Conservation (phyloP, 164 flowering plant species). For the Liriodendron chinense region DNA sequence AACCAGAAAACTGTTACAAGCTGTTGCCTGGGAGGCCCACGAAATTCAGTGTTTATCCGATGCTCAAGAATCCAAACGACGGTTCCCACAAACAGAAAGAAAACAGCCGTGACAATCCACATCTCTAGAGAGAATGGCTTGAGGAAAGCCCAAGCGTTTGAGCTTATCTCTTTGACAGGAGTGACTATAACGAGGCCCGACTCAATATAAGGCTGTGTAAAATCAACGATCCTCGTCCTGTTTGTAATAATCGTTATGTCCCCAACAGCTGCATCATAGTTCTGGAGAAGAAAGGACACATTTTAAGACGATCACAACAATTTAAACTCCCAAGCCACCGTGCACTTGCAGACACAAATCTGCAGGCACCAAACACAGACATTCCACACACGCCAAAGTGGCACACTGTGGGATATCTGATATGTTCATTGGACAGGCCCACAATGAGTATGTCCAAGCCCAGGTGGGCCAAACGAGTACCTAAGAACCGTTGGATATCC, state of each 20-base stretch:
- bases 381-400: no score
- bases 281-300: constrained; percentile 37
- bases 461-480: no score
- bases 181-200: constrained; percentile 89
- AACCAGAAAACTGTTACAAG: constrained; percentile 81
- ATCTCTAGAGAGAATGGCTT: constrained; percentile 72
- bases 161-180: constrained; percentile 51
- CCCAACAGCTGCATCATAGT: constrained; percentile 87
- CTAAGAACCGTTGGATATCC: no score
- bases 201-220: constrained; percentile 85
- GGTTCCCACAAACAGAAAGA: constrained; percentile 80
- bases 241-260: constrained; percentile 79
- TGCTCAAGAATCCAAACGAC: constrained; percentile 99
- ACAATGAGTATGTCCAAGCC: no score
- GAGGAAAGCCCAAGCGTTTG: constrained; percentile 85
- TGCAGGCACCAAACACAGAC: no score
- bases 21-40: constrained; percentile 87
- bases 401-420: no score
- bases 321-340: not conserved
- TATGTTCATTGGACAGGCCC: no score
- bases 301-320: not conserved
- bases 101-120: constrained; percentile 80
- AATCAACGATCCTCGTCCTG: constrained; percentile 80
- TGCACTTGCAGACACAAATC: no score
- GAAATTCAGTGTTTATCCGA: constrained; percentile 73